Base-by-base conservation (phyloP, 2,329 filamentous ascomycete species). In the Aspergillus ruber region DNA sequence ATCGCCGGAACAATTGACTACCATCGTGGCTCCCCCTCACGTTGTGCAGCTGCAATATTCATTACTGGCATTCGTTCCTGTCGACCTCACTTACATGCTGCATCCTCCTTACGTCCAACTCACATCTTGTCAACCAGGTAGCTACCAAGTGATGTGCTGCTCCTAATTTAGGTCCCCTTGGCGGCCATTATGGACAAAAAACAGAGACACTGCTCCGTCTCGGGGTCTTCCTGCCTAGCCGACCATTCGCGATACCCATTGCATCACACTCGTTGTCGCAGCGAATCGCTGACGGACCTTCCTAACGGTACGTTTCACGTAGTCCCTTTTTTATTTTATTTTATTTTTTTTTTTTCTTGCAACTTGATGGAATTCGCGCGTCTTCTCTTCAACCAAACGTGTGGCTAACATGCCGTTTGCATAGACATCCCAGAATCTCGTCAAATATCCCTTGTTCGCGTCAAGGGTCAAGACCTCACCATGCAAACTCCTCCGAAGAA, bases 401-500 rank as follows among this genome's bases (percentile, higher is more conserved):
- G 25, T 29, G 4, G 25, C 9, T 29, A 10, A 29, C 25, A 29
- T 12, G 9, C 25, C 25, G 25, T 29, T 29, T 29, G 25, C 25
- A 29, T 53, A 64, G 61, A 51, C 17, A 55, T 49, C 42, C 43
- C 56, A 7, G 55, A 57, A 13, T 57, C 57, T 33, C 56, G 59
- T 38, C 62, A 64, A 44, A 56, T 54, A 29, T 62, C 63, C 17
- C 51, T 67, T 40, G 54, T 54, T 29, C 64, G 63, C 40, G 57
- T 65, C 36, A 67, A 66, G 49, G 62, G 10, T 12, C 25, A 61
- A 32, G 53, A 53, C 48, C 43, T 43, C 45, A 54, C 57, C 42
- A 67, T 67, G 64, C 59, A 63, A 46, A 62, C 59, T 20, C 57
- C 62, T 21, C 62, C 17, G n/a, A 36, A 10, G 9, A 36, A n/a